Evolutionary conservation across 495 filamentous ascomycete genomes (phyloP).

Genomic region (Penicillium samsonianum): DNA sequence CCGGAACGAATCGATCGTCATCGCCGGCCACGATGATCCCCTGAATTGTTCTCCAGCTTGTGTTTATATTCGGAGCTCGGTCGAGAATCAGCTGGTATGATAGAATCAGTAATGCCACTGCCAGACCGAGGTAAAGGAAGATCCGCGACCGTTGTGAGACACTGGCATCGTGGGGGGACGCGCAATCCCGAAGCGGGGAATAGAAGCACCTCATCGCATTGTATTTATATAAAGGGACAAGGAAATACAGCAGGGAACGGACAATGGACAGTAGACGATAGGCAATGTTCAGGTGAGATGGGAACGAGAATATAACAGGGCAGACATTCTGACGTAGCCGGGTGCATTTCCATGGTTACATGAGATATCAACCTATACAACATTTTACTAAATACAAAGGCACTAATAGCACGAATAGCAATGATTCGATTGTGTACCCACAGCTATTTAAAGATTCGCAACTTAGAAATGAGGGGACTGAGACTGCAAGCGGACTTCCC

Average conservation of each 20-base stretch:
- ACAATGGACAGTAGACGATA: background rate
- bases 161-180: constrained; percentile 4
- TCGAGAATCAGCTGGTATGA: constrained; percentile 29
- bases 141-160: constrained; percentile 12
- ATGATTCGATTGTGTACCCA: background rate
- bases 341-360: constrained; percentile 9
- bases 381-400: background rate
- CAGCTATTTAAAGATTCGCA: background rate
- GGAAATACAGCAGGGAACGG: background rate
- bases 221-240: background rate
- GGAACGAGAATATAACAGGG: background rate
- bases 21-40: background rate
- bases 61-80: constrained; percentile 7
- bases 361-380: background rate
- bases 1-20: background rate
- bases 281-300: background rate
- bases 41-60: constrained; percentile 1
- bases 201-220: constrained; percentile 15
- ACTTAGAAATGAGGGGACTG: background rate
- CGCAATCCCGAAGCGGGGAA: background rate
- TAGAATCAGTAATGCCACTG: constrained; percentile 20
- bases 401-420: background rate
- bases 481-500: background rate
- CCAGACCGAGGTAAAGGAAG: constrained; percentile 22
- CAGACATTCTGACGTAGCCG: constrained; percentile 8